These are phyloP conservation scores for Torrubiellomyces zombiae DNA, from an alignment of 2,329 filamentous ascomycete species.

Conservation along the genomic window DNA sequence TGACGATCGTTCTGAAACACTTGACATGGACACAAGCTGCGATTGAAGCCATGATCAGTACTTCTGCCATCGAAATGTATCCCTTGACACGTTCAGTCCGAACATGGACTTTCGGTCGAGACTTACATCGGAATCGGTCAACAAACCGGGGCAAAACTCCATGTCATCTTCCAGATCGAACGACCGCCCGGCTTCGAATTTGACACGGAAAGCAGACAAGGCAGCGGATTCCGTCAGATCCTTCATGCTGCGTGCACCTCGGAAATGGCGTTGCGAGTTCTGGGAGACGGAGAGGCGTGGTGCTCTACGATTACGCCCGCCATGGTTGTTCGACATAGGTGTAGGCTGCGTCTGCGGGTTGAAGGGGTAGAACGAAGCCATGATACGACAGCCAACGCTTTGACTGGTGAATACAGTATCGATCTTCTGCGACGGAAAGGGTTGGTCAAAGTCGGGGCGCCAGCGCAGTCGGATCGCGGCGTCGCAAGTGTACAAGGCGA, in stretches of 20 bases:
- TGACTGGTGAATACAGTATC: too few relatives aligned
- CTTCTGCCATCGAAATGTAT: too few relatives aligned
- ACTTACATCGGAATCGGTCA: conserved; percentile 88
- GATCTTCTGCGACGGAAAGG: too few relatives aligned
- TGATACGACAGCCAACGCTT: conserved; percentile 16
- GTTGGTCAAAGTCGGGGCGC: too few relatives aligned
- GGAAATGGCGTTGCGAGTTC: conserved; percentile 74
- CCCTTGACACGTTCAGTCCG: too few relatives aligned
- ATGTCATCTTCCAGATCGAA: conserved; percentile 94
- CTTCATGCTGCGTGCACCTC: conserved; percentile 71
- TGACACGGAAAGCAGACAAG: conserved; percentile 62
- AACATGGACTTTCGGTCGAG: conserved; percentile 4
- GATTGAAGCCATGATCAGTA: conserved; percentile 17
- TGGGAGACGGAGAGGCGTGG: conserved; percentile 67
- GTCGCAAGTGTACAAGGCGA: too few relatives aligned
- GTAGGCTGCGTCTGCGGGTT: conserved; percentile 41
- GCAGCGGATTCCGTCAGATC: conserved; percentile 66
- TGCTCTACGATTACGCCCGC: conserved; percentile 69
- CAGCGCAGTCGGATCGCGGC: too few relatives aligned
- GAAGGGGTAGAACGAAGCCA: conserved; percentile 51
- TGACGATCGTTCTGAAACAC: conserved; percentile 84
- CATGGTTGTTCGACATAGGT: conserved; percentile 55
- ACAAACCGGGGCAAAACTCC: conserved; percentile 81
- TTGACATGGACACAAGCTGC: conserved; percentile 86
- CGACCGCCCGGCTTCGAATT: conserved; percentile 81